Evolutionary conservation across 2,329 filamentous ascomycete genomes (phyloP), one percentile per base, ranked within the genome.

Genomic region (Aspergillus sergii): DNA sequence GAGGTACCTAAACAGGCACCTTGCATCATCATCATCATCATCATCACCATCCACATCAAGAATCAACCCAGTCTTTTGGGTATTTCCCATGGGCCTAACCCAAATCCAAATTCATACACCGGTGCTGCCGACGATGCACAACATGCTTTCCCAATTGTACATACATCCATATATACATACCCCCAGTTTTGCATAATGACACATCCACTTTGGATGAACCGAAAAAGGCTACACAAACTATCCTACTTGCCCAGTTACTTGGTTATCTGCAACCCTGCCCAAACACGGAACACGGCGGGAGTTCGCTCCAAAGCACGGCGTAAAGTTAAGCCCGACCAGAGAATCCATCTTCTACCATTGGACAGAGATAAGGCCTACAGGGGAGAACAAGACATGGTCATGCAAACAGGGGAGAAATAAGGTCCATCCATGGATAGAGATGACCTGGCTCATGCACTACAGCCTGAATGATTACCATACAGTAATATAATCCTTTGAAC

Each of bases 301-400:
- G 19, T 36, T 36, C 16, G 48, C 23, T 34, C 50, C 11, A 23
- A 3, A 53, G 19, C 23, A 48, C 2, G 48, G 51, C 10, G 32
- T 26, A 48, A 48, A 28, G 21, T 48, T 48, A 48, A 26, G 45
- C 23, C 45, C 23, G 23, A 48, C 12, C 12, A 26, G 23, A 28
- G 21, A 14, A 34, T 55, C 21, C 12, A 14, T 10, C 32, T 14
- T n/a, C 14, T 41, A 41, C 54, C 23, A 62, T 62, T 62, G 60
- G 60, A 59, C 57, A 55, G 57, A 62, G 57, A 62, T 62, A 62
- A 62, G 60, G 19, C 32, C 34, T 39, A 32, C 48, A 32, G 46
- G 46, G 45, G 23, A 30, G 26, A 30, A 21, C 26, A 19, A 32
- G 28, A 32, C 48, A 34, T 51, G 16, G 48, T 10, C 48, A 21